phyloP scores from a whole-genome alignment of 2,329 filamentous ascomycete species.

The Epichloe glyceriae region DNA sequence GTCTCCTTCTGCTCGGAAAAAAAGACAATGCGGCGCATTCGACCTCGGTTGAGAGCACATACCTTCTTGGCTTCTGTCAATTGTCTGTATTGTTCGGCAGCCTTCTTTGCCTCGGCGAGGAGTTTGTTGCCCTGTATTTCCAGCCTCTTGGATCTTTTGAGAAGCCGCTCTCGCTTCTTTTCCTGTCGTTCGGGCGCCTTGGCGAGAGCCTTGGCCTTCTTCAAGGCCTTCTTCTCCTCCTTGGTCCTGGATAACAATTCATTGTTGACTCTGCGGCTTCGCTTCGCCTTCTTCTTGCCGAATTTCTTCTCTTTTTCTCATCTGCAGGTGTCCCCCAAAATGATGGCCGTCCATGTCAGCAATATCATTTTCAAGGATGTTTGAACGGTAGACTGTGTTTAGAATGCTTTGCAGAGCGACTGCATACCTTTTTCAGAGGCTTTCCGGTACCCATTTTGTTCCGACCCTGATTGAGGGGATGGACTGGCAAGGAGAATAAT shows the following conservation, averaged over 20 bases:
- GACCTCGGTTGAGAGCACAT: background rate
- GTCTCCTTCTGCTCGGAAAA: background rate
- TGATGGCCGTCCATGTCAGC: too few relatives aligned
- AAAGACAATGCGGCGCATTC: background rate
- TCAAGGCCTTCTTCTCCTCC: slow-evolving; percentile 19
- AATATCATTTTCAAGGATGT: background rate
- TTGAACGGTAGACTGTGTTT: too few relatives aligned
- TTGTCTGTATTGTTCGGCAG: slow-evolving; percentile 15
- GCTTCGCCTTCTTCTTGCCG: background rate
- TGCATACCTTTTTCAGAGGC: slow-evolving; percentile 1
- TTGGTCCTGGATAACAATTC: slow-evolving; percentile 16
- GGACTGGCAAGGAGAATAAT: background rate
- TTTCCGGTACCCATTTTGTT: background rate
- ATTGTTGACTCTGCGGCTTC: slow-evolving; percentile 16
- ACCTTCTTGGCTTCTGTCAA: slow-evolving; percentile 10
- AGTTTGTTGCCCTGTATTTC: slow-evolving; percentile 28
- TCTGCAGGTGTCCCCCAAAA: background rate
- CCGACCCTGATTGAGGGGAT: background rate
- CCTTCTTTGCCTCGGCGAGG: slow-evolving; percentile 25
- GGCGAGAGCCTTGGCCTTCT: slow-evolving; percentile 17
- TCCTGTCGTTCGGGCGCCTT: slow-evolving; percentile 21
- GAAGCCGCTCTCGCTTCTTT: slow-evolving; percentile 25
- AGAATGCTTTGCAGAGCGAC: background rate
- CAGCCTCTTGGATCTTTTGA: slow-evolving; percentile 24
- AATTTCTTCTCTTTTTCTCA: background rate